phyloP scores from a whole-genome alignment of 495 filamentous ascomycete species.

The Podospora anserina region DNA sequence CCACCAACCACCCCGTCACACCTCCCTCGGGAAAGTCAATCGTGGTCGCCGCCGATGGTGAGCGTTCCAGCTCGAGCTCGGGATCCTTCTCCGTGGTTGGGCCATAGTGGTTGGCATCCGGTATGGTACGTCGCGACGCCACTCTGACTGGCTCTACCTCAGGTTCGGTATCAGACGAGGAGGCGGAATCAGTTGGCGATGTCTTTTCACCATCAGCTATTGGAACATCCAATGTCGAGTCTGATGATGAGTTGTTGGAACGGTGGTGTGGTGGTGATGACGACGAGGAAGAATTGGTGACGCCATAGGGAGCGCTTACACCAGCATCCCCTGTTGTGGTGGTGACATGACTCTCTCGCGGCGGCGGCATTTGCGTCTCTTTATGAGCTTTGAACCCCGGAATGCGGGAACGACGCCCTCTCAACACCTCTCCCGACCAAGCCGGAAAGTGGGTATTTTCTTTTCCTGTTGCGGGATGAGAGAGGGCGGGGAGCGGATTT shows the following conservation, averaged over 20 bases:
- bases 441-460: not conserved
- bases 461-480: not conserved
- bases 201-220: not conserved
- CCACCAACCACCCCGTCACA: conserved; percentile 57
- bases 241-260: not conserved
- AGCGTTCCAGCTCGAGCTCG: conserved; percentile 5
- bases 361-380: not conserved
- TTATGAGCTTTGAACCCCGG: not conserved
- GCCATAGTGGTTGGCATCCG: conserved; percentile 5
- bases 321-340: conserved; percentile 10
- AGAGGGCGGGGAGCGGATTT: not conserved
- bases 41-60: conserved; percentile 22
- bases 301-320: conserved; percentile 4
- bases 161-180: not conserved
- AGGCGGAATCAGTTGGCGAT: conserved; percentile 3
- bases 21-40: conserved; percentile 59
- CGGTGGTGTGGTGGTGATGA: conserved; percentile 6
- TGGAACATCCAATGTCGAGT: conserved; percentile 1
- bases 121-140: not conserved
- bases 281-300: conserved; percentile 7
- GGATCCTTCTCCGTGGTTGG: conserved; percentile 3
- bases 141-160: not conserved
- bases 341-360: not conserved
- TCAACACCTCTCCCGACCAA: not conserved
- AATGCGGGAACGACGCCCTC: not conserved